phyloP scores from a whole-genome alignment of 257 asterid genomes.

The Salvia rosmarinus region DNA sequence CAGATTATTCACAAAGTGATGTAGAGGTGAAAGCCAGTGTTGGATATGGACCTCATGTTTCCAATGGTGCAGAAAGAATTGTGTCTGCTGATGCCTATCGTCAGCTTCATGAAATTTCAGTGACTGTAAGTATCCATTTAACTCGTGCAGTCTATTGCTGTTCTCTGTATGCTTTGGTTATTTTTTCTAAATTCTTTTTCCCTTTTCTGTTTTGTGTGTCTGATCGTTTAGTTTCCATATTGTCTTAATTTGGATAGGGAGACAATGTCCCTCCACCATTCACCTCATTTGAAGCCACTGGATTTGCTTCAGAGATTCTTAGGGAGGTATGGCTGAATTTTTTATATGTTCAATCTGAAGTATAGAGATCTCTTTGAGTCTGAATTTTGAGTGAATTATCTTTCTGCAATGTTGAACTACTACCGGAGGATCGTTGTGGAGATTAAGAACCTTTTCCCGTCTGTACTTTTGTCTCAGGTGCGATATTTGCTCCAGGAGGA shows the following conservation, averaged over 20 bases:
- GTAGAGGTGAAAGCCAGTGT: constrained; percentile 40
- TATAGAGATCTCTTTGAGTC: constrained; percentile 33
- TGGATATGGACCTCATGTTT: constrained; percentile 43
- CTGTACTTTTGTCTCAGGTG: constrained; percentile 87
- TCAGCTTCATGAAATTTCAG: constrained; percentile 77
- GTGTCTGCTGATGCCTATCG: constrained; percentile 73
- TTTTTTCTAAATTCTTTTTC: not conserved
- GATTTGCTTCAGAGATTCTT: constrained; percentile 81
- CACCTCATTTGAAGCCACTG: constrained; percentile 73
- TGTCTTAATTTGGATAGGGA: constrained; percentile 59
- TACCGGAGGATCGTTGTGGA: constrained; percentile 51
- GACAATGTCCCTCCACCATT: constrained; percentile 80
- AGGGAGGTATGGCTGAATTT: constrained; percentile 78
- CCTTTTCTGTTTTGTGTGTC: not conserved
- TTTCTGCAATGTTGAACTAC: constrained; percentile 41
- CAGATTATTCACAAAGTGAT: constrained; percentile 50
- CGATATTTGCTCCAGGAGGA: constrained; percentile 99
- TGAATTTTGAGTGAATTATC: constrained; percentile 28
- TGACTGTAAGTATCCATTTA: constrained; percentile 57
- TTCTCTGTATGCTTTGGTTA: constrained; percentile 11
- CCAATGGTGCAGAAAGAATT: constrained; percentile 54
- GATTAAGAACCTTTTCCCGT: constrained; percentile 61
- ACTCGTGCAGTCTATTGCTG: not conserved
- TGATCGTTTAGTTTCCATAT: constrained; percentile 6
- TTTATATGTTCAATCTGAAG: constrained; percentile 21